Evolutionary conservation across 192 early-diverging fungal genomes (phyloP), one percentile per base, ranked within the genome.

Genomic region (Podila clonocystis): DNA sequence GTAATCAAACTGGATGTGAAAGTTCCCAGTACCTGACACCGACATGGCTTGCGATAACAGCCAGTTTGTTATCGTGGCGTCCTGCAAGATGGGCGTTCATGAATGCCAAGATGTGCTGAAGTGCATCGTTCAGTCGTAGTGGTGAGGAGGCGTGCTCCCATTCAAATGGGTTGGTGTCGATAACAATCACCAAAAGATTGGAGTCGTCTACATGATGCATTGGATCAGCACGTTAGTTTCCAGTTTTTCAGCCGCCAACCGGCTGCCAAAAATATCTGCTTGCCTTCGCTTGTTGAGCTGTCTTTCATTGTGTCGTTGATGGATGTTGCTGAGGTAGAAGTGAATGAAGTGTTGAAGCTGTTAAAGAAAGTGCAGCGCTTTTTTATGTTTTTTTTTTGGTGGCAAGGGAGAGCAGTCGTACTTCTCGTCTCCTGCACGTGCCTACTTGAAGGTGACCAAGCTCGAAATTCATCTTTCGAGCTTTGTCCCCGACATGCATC

Each of bases 51-150:
- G 94, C 96, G 19, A 99, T 90, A 1, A 97, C 91, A 0, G 92
- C 95, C n/a, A 99, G 84, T 63, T 88, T 85, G 74, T 96, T 98
- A 66, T 97, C 94, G 57, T 95, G 92, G 45, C 94, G 92, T 24
- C 96, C 87, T 17, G 95, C 94, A 67, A 99, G 82, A 82, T 96
- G 95, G 9, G 96, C 97, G 82, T 99, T 98, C 61, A 99, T 89
- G 64, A 98, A 97, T 9, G 95, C 86, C 29, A 96, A 66, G 38
- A 93, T 85, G 63, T 97, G 95, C 60, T 92, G 89, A 19, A 98
- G 77, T 2, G 91, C 91, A 28, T 89, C 82, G 75, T 87, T 88
- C 9, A 97, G 83, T 2, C 89, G 75, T 19, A 95, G 79, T 41
- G 84, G 84, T 17, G 74, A 67, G 3, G 68, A 58, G 19, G 83